Percentiles rank a stretch among this genome's conserved stretches.
Evolutionary conservation across 768 basidiomycete genomes (phyloP).

Genomic region (Mycena alexandri): DNA sequence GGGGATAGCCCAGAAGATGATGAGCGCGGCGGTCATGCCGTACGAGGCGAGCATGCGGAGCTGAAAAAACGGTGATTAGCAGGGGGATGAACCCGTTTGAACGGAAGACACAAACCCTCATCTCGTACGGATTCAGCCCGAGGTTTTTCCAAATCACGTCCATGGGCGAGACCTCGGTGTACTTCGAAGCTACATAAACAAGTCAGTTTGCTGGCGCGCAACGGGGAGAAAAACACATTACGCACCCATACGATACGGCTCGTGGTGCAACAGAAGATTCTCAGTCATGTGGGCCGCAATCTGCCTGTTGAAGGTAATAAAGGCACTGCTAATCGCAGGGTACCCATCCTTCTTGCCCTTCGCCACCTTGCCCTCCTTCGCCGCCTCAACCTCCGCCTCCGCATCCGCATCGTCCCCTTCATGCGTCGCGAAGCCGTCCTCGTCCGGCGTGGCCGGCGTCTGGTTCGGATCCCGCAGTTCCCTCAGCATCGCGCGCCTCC

Average conservation of each 20-base stretch:
- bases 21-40: constrained; percentile 80
- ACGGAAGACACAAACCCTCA: constrained; percentile 55
- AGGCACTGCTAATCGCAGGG: constrained; percentile 77
- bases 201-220: background rate
- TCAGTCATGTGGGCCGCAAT: constrained; percentile 92
- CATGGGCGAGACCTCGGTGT: constrained; percentile 85
- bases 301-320: constrained; percentile 93
- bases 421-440: constrained; percentile 31
- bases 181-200: constrained; percentile 59
- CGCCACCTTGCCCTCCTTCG: constrained; percentile 48
- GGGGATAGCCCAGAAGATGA: constrained; percentile 91
- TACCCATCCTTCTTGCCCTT: constrained; percentile 52
- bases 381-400: constrained; percentile 38
- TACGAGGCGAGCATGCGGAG: constrained; percentile 75
- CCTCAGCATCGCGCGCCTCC: constrained; percentile 52
- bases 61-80: constrained; percentile 37
- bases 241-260: constrained; percentile 83
- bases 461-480: constrained; percentile 36
- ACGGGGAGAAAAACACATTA: constrained; percentile 16
- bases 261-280: constrained; percentile 81
- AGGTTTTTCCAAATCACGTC: constrained; percentile 96
- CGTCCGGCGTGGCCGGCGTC: constrained; percentile 29
- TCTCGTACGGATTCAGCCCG: constrained; percentile 90
- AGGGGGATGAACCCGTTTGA: background rate
- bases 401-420: constrained; percentile 28